Evolutionary conservation across 2,329 filamentous ascomycete species (phyloP).

Genomic region (Monosporascus sp.): DNA sequence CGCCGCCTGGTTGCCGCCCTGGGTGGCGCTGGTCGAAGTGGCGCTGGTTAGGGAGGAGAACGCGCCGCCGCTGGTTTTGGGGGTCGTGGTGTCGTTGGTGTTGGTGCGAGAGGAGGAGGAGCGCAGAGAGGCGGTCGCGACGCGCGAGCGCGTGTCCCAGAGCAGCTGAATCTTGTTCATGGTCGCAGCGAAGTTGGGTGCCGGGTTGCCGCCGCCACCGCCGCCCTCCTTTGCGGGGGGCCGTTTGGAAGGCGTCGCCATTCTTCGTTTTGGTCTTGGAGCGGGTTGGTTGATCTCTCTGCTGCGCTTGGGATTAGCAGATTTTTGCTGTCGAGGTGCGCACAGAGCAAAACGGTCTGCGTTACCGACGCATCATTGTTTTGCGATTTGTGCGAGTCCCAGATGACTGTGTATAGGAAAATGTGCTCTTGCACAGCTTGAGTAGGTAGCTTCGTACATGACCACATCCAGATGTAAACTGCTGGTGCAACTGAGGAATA

Average conservation of each 20-base stretch:
- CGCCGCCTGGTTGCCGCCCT: slow-evolving; percentile 3
- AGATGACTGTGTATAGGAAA: no score
- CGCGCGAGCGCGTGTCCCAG: slow-evolving; percentile 15
- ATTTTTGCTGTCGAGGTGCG: not conserved
- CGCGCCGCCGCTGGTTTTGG: not conserved
- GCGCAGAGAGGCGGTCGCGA: slow-evolving; percentile 7
- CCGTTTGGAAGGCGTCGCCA: slow-evolving; percentile 17
- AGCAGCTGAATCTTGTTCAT: slow-evolving; percentile 27
- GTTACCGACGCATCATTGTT: no score
- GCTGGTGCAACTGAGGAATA: not conserved
- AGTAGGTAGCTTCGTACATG: not conserved
- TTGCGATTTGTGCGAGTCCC: no score
- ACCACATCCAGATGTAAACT: not conserved
- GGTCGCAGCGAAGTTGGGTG: slow-evolving; percentile 22
- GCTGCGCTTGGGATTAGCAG: no score
- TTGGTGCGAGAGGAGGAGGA: slow-evolving; percentile 6
- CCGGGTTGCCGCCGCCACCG: slow-evolving; percentile 18
- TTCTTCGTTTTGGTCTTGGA: slow-evolving; percentile 1
- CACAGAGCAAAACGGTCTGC: no score
- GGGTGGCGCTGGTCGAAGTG: not conserved
- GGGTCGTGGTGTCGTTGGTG: not conserved
- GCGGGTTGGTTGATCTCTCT: no score
- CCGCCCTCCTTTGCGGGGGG: slow-evolving; percentile 3
- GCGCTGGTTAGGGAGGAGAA: slow-evolving; percentile 10
- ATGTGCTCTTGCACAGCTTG: no score